Evolutionary conservation across 805 yeast species (phyloP).

Genomic region (Starmerella ratchasimensis): DNA sequence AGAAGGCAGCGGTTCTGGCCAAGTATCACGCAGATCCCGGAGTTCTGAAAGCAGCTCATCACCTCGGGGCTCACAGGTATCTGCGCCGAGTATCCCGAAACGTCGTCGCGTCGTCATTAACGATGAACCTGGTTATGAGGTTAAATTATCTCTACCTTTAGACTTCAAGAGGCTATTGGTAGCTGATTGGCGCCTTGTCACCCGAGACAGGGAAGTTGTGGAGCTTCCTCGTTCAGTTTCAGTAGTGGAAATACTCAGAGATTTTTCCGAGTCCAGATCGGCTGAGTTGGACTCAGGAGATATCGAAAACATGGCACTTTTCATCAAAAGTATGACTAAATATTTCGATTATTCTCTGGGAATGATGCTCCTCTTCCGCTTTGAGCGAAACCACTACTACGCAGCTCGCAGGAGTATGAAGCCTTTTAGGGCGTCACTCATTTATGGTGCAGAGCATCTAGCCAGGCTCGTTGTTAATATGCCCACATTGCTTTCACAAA

Average conservation of each 20-base stretch:
- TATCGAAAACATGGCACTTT: conserved; percentile 48
- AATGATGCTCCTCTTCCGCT: conserved; percentile 53
- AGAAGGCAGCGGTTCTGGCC: too few species aligned
- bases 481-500: conserved; percentile 70
- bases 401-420: conserved; percentile 31
- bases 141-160: conserved; percentile 47
- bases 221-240: conserved; percentile 46
- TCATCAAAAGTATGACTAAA: conserved; percentile 50
- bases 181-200: conserved; percentile 86
- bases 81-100: not conserved
- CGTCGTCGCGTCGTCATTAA: conserved; percentile 27
- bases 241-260: conserved; percentile 40
- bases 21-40: too few species aligned
- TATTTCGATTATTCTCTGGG: conserved; percentile 69
- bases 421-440: conserved; percentile 30
- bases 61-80: not conserved
- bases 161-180: conserved; percentile 57
- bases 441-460: conserved; percentile 75
- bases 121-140: conserved; percentile 34
- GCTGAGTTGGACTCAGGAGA: conserved; percentile 24
- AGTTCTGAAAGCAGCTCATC: not conserved
- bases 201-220: conserved; percentile 63
- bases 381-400: conserved; percentile 61
- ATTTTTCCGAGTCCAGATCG: conserved; percentile 29
- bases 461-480: conserved; percentile 61